Base-by-base conservation (phyloP, 257 asterid genomes). In the Cruciata laevipes region DNA sequence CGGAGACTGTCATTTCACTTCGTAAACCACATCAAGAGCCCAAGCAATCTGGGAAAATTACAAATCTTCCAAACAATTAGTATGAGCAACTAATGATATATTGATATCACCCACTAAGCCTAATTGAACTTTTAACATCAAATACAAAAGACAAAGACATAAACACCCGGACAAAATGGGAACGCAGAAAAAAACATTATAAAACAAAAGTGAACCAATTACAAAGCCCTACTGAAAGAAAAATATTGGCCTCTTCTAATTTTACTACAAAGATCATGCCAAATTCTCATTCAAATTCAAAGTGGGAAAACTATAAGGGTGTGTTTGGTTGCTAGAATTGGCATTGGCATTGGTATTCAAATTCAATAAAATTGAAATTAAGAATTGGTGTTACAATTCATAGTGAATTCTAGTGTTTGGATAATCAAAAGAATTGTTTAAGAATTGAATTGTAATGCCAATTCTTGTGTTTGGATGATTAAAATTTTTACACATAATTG, bases 11-110 rank as follows among this genome's bases (percentile, higher is more conserved):
- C 72, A 42, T 14, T 21, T 69, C 61, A 71, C 75, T 78, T 73
- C 76, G 77, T 73, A 71, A 78, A 75, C 80, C 71, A 68, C 71
- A 24, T 62, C 25, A 69, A 69, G n/a, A 47, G 76, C 70, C 71
- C 69, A 72, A 73, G 60, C 21, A 24, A 35, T 40, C 53, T 4
- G 47, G 30, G 30, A 7, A 47, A 47, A 18, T 16, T 17, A 35
- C 65, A 68, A 32, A 63, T 44, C 12, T 17, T 33, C 38, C 18
- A 61, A 23, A 49, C 16, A n/a, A n/a, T 40, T 49, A 63, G 57
- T 23, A 16, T 42, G 57, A 35, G 56, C 30, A 61, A 5, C 38
- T 35, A 13, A 38, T 21, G 21, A 38, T 6, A 20, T 3, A 49
- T 6, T 61, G 3, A 9, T 35, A 16, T 60, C 10, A 40, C 13